These are phyloP conservation scores for Dictyostelium capitatum DNA, from an alignment of 78 protist genomes.

Conservation along the genomic window DNA sequence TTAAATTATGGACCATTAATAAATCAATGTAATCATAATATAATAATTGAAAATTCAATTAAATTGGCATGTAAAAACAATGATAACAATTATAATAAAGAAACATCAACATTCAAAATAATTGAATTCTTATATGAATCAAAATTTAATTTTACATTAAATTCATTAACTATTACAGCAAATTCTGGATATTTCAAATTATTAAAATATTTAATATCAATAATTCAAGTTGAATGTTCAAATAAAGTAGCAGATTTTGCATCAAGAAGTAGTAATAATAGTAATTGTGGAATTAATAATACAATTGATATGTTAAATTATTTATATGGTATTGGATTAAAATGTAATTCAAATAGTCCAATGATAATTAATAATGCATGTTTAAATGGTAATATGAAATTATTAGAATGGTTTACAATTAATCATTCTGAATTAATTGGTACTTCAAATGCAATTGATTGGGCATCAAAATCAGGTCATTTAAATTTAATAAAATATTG, in stretches of 20 bases:
- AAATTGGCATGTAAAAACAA: not conserved
- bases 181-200: not conserved
- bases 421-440: not conserved
- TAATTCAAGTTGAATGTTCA: not conserved
- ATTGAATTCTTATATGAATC: not conserved
- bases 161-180: not conserved
- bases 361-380: not conserved
- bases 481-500: not conserved
- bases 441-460: slow-evolving; percentile 2
- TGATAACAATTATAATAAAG: not conserved
- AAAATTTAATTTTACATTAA: not conserved
- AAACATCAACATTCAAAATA: not conserved
- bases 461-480: not conserved
- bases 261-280: not conserved
- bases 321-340: not conserved
- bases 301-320: slow-evolving; percentile 4
- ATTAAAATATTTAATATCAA: not conserved
- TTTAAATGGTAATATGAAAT: not conserved
- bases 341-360: not conserved
- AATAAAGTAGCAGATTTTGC: not conserved
- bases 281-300: too few species aligned
- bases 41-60: not conserved
- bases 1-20: not conserved
- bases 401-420: not conserved
- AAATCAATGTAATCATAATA: not conserved